These are phyloP conservation scores for Acanthamoeba healyi DNA, from an alignment of 208 protist genomes.

Conservation along the genomic window DNA sequence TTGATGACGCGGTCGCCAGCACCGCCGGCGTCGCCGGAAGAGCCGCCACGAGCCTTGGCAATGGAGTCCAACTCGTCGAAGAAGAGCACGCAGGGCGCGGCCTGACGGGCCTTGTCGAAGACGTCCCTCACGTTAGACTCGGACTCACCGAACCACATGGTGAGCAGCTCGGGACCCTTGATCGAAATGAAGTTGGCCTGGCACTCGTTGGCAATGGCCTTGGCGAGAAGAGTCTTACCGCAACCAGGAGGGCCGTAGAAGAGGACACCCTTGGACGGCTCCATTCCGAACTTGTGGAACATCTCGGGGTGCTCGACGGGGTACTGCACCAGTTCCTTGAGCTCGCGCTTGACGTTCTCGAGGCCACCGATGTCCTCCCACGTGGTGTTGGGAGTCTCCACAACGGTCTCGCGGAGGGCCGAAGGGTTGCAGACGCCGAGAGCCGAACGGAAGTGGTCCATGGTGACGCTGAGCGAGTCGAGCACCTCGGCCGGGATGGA, in stretches of 20 bases:
- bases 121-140: slow-evolving; percentile 99
- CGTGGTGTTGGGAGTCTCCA: slow-evolving; percentile 99
- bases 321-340: slow-evolving; percentile 99
- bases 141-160: slow-evolving; percentile 99
- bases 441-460: slow-evolving; percentile 99
- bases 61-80: slow-evolving; percentile 99
- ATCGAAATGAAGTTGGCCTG: slow-evolving; percentile 99
- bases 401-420: slow-evolving; percentile 98
- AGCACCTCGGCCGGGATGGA: slow-evolving; percentile 99
- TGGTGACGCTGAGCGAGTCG: slow-evolving; percentile 97
- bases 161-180: slow-evolving; percentile 99
- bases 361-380: slow-evolving; percentile 99
- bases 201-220: slow-evolving; percentile 98
- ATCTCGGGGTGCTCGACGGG: slow-evolving; percentile 99
- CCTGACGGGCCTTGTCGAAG: slow-evolving; percentile 99
- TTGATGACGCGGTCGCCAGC: slow-evolving; percentile 99
- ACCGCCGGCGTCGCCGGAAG: slow-evolving; percentile 96
- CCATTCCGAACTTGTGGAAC: slow-evolving; percentile 99
- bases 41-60: slow-evolving; percentile 96
- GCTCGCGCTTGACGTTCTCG: slow-evolving; percentile 98
- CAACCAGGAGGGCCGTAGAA: slow-evolving; percentile 99
- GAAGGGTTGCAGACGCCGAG: slow-evolving; percentile 98
- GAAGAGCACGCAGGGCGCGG: slow-evolving; percentile 99
- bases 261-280: slow-evolving; percentile 96
- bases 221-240: slow-evolving; percentile 98